These are phyloP conservation scores for Tricholoma sp. DNA, from an alignment of 768 basidiomycete species.

Conservation along the genomic window DNA sequence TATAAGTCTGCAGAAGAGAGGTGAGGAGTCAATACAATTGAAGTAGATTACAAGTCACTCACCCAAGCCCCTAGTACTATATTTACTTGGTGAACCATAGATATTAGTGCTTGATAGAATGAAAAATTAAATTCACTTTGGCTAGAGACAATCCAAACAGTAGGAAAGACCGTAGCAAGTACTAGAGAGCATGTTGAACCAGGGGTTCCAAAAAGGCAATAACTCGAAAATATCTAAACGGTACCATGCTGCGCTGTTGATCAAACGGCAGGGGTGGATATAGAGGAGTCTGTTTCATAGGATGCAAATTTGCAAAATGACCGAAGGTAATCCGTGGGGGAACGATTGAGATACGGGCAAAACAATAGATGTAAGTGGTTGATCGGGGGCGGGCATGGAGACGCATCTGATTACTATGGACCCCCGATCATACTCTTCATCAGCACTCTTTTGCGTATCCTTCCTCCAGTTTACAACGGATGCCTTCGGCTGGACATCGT, in stretches of 20 bases:
- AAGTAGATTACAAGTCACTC: not conserved
- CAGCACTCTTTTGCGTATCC: not conserved
- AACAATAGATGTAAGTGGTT: not conserved
- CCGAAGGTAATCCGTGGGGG: too few relatives aligned
- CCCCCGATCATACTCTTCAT: not conserved
- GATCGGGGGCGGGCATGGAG: not conserved
- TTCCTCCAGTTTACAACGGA: too few relatives aligned
- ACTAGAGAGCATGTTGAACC: too few relatives aligned
- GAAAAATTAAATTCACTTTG: not conserved
- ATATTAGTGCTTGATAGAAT: not conserved
- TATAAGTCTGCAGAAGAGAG: not conserved
- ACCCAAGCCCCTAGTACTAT: not conserved
- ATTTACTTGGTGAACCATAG: not conserved
- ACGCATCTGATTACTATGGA: too few relatives aligned
- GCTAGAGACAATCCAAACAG: not conserved
- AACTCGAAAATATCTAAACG: not conserved
- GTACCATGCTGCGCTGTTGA: too few relatives aligned
- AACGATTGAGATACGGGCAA: not conserved
- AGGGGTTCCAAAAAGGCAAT: too few relatives aligned
- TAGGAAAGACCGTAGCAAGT: too few relatives aligned
- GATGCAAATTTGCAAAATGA: too few relatives aligned
- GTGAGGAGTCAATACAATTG: not conserved
- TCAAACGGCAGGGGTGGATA: too few relatives aligned
- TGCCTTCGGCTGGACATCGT: too few relatives aligned
- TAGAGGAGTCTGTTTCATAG: not conserved